phyloP scores from a whole-genome alignment of 306 rosid species.

The Cicer cuneatum region DNA sequence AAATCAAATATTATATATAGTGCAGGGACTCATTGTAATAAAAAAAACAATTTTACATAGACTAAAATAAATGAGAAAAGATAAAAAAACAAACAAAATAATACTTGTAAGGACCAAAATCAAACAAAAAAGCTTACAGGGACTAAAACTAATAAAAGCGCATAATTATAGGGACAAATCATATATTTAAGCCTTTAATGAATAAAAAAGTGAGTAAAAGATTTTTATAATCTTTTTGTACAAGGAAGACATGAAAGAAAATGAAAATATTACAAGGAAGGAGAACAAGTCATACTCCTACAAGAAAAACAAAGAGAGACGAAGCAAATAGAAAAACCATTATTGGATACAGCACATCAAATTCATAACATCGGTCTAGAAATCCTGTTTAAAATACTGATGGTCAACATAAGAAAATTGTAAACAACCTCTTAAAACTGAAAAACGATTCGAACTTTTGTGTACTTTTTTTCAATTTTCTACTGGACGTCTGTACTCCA shows the following conservation, averaged over 20 bases:
- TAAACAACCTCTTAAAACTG: neutral
- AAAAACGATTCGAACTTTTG: neutral
- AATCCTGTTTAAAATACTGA: neutral
- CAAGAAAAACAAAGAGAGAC: neutral
- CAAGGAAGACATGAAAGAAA: slow-evolving; percentile 13
- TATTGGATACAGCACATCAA: neutral
- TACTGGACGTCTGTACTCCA: slow-evolving; percentile 4
- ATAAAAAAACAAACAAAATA: too few relatives aligned
- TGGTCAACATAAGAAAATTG: neutral
- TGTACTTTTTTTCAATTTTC: slow-evolving; percentile 1
- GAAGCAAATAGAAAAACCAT: slow-evolving; percentile 14
- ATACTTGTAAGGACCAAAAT: too few relatives aligned
- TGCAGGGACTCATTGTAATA: too few relatives aligned
- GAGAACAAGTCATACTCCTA: neutral
- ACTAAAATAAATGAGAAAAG: too few relatives aligned
- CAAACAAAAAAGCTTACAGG: too few relatives aligned
- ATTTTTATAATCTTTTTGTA: neutral
- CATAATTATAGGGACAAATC: too few relatives aligned
- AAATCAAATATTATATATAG: too few relatives aligned
- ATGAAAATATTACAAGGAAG: neutral
- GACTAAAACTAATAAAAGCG: too few relatives aligned
- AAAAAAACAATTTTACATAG: too few relatives aligned
- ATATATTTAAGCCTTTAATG: too few relatives aligned
- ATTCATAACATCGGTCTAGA: slow-evolving; percentile 10
- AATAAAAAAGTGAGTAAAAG: neutral